These are phyloP conservation scores for Cephalotrichum gorgonifer DNA, from an alignment of 2,329 filamentous ascomycete species.

Conservation along the genomic window DNA sequence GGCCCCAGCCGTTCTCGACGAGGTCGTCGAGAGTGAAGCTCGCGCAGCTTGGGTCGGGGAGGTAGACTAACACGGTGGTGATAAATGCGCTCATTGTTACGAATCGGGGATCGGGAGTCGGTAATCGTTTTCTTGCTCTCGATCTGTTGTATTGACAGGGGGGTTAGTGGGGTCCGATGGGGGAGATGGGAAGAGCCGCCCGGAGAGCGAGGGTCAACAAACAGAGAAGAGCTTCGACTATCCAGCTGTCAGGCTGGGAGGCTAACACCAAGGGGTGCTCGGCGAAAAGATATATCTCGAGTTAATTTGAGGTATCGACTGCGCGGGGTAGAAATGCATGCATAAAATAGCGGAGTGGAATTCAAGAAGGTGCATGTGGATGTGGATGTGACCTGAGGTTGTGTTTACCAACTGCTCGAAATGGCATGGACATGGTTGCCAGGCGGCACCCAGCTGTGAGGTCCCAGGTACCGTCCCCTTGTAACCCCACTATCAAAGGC, in stretches of 20 bases:
- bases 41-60: no score
- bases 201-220: not conserved
- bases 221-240: not conserved
- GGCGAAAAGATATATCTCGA: not conserved
- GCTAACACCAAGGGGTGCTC: not conserved
- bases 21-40: not conserved
- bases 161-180: not conserved
- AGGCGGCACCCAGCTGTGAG: not conserved
- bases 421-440: conserved; percentile 1
- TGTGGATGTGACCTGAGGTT: not conserved
- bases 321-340: not conserved
- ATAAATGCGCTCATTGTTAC: conserved; percentile 1
- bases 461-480: not conserved
- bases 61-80: conserved; percentile 1
- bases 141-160: not conserved
- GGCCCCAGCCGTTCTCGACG: not conserved
- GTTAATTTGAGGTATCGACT: not conserved
- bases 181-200: not conserved
- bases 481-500: not conserved
- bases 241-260: not conserved
- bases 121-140: not conserved
- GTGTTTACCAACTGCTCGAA: conserved; percentile 2
- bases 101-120: not conserved
- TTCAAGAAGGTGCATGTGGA: not conserved
- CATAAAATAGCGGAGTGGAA: not conserved